A percentile compares a stretch with the other conserved stretches of the same genome.
These are phyloP conservation scores for Leccinum uliginosum DNA, from an alignment of 768 basidiomycete genomes.

Conservation along the genomic window DNA sequence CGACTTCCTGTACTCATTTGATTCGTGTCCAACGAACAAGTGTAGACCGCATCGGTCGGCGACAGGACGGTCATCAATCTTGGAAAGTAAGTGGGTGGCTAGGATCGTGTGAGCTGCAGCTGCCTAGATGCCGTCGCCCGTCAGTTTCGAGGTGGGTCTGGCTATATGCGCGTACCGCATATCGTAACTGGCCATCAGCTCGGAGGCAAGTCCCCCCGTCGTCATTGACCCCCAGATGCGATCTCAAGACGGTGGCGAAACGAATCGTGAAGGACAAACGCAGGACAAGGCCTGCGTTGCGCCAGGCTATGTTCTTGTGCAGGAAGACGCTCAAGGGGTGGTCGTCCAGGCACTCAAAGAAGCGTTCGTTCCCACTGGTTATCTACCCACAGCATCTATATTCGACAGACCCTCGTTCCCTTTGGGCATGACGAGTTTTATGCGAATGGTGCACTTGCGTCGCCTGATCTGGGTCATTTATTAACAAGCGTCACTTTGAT, in stretches of 20 bases:
- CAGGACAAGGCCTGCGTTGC: slow-evolving; percentile 75
- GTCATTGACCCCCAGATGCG: slow-evolving; percentile 64
- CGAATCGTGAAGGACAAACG: slow-evolving; percentile 88
- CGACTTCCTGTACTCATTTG: not conserved
- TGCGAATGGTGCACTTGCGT: slow-evolving; percentile 39
- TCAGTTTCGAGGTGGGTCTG: slow-evolving; percentile 47
- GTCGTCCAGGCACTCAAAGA: slow-evolving; percentile 39
- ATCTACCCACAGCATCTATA: not conserved
- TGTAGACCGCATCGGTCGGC: too few species aligned
- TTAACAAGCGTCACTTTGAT: slow-evolving; percentile 49
- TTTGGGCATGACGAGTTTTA: slow-evolving; percentile 32
- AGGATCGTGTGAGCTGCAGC: slow-evolving; percentile 69
- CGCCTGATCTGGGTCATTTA: slow-evolving; percentile 48
- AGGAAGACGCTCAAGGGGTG: slow-evolving; percentile 34
- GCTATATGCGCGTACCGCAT: not conserved
- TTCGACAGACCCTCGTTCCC: not conserved
- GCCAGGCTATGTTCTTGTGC: slow-evolving; percentile 50
- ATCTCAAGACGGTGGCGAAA: slow-evolving; percentile 59
- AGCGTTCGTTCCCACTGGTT: slow-evolving; percentile 29
- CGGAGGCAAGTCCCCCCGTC: slow-evolving; percentile 72
- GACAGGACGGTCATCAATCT: too few species aligned
- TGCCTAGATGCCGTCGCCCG: slow-evolving; percentile 69
- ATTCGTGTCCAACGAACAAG: slow-evolving; percentile 29
- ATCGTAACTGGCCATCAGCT: slow-evolving; percentile 34
- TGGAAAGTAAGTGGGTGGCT: too few species aligned